phyloP scores from a whole-genome alignment of 768 basidiomycete species.

The Leccinum fibrillosum region DNA sequence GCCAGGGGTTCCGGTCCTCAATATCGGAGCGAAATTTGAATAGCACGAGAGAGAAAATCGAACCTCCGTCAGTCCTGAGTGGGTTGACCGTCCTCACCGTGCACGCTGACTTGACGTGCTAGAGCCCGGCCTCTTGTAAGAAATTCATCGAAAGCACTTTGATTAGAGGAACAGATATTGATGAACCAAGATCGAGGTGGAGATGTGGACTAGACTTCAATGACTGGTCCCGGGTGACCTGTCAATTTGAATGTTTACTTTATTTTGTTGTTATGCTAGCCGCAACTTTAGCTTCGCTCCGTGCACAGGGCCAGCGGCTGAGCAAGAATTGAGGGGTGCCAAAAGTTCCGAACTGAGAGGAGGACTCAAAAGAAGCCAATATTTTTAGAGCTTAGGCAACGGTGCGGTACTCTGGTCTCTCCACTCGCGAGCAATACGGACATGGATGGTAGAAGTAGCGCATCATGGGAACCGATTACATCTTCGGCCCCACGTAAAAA shows the following conservation, averaged over 20 bases:
- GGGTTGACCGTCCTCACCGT: neutral
- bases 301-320: neutral
- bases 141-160: neutral
- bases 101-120: neutral
- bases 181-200: conserved; percentile 1
- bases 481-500: conserved; percentile 13
- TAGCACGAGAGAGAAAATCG: neutral
- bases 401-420: neutral
- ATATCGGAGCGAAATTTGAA: neutral
- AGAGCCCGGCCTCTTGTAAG: neutral
- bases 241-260: conserved; percentile 1
- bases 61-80: neutral
- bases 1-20: neutral
- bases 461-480: conserved; percentile 18
- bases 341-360: conserved; percentile 6
- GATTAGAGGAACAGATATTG: neutral
- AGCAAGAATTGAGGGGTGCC: neutral
- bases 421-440: conserved; percentile 1
- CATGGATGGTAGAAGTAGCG: neutral
- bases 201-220: neutral
- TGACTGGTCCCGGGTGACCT: neutral
- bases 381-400: neutral
- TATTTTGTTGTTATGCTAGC: conserved; percentile 3
- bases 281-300: conserved; percentile 1
- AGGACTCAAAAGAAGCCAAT: neutral